Evolutionary conservation across 768 basidiomycete species (phyloP).

Genomic region (Boletus patriciae): DNA sequence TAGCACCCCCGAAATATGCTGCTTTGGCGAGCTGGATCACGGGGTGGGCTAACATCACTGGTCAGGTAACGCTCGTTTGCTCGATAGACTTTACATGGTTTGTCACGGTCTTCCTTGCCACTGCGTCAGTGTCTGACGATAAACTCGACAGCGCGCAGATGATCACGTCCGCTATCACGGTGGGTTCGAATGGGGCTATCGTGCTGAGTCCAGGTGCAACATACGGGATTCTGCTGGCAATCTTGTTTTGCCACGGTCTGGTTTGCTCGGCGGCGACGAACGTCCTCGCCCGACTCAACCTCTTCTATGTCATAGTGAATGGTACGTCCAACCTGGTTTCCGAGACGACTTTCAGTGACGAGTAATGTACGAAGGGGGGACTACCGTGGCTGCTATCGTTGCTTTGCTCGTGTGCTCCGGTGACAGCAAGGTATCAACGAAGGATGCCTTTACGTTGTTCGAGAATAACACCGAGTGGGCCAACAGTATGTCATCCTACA

Average conservation of each 20-base stretch:
- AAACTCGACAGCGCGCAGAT: constrained; percentile 56
- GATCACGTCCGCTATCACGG: constrained; percentile 70
- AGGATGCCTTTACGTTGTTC: constrained; percentile 65
- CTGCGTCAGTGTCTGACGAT: neutral
- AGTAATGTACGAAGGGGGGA: constrained; percentile 47
- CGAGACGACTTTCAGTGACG: neutral
- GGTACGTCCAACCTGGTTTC: constrained; percentile 37
- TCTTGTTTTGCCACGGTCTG: constrained; percentile 64
- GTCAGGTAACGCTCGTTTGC: constrained; percentile 67
- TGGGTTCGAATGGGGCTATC: constrained; percentile 53
- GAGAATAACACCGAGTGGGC: constrained; percentile 73
- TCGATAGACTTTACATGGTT: constrained; percentile 73
- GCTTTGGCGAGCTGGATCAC: constrained; percentile 59
- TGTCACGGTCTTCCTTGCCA: constrained; percentile 8
- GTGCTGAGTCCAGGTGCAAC: constrained; percentile 60
- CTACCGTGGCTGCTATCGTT: constrained; percentile 62
- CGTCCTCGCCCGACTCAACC: constrained; percentile 63
- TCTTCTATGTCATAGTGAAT: constrained; percentile 69
- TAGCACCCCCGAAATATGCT: constrained; percentile 62
- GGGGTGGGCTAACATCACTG: constrained; percentile 74
- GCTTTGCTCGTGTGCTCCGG: constrained; percentile 57
- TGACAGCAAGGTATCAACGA: constrained; percentile 59
- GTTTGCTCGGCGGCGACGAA: constrained; percentile 71
- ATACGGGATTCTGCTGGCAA: constrained; percentile 64
- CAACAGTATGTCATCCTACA: constrained; percentile 43